Base-by-base conservation (phyloP, 139 green algal species). In the Astrephomene gubernaculifera region DNA sequence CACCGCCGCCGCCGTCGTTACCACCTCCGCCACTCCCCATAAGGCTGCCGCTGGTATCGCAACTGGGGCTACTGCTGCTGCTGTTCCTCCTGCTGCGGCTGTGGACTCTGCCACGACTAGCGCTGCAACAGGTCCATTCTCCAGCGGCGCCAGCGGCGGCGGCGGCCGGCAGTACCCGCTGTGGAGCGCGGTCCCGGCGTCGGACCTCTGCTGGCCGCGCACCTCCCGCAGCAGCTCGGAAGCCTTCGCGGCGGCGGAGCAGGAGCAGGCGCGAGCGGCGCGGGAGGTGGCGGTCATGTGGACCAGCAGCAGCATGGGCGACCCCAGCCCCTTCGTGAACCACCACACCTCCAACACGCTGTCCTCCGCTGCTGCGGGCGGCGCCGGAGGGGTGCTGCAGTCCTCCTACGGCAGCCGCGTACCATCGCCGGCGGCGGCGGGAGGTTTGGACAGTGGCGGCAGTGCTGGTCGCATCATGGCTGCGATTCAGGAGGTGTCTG, bases 211-310 rank as follows among this genome's bases (percentile, higher is more conserved):
- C n/a, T n/a, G n/a, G 12, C 38, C 68, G 22, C 38, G 38, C 12
- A 39, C 38, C 38, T 75, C 68, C 68, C 38, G 68, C 41, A 39
- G 53, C 27, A 7, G 8, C 29, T 75, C 68, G 7, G 36, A 53
- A 8, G 39, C 68, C 38, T 75, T 39, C 17, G 35, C 53, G 68
- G 36, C 22, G 39, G 69, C 41, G 39, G 69, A 76, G 43, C 21
- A 61, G 69, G 70, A 78, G 29, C 70, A 78, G 1, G 43, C 44
- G 29, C 70, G 43, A 38, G 68, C 68, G 27, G 70, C 70, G 8
- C 57, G 60, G 12, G 76, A 83, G 76, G 41, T 83, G 10, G 60
- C 60, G 1, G 60, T n/a, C 22, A 44, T 83, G 17, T 83, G 76
- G 76, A 70, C 73, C 0, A 81, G 74, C 74, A 82, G 74, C 25